These are phyloP conservation scores for Agapanthus africanus DNA, from an alignment of 106 monocot genomes.

Conservation along the genomic window DNA sequence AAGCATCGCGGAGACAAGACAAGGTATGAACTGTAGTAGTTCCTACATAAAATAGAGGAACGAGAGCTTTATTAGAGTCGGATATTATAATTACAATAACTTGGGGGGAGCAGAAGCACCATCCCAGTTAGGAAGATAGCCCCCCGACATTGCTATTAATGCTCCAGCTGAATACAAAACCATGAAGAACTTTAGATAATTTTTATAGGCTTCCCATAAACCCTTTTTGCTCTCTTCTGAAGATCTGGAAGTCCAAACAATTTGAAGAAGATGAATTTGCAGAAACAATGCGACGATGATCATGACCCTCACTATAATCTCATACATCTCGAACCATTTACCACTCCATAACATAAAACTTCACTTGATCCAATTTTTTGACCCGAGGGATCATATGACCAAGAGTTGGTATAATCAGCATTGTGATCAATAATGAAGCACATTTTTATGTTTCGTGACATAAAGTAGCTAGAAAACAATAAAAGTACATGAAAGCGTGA, in stretches of 20 bases:
- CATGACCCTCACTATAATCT: constrained; percentile 61
- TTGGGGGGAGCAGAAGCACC: constrained; percentile 38
- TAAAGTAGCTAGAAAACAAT: constrained; percentile 53
- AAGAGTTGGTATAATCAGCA: constrained; percentile 52
- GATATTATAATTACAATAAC: constrained; percentile 37
- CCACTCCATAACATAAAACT: constrained; percentile 37
- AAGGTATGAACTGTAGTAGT: constrained; percentile 43
- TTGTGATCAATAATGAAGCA: constrained; percentile 59
- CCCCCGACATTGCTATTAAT: constrained; percentile 38
- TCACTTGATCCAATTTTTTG: constrained; percentile 36
- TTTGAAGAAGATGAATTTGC: constrained; percentile 55
- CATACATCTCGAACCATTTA: constrained; percentile 77
- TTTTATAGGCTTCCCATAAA: constrained; percentile 42
- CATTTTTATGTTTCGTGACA: constrained; percentile 36
- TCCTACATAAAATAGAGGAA: constrained; percentile 54
- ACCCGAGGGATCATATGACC: constrained; percentile 55
- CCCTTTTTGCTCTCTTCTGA: constrained; percentile 17
- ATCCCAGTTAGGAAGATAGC: constrained; percentile 32
- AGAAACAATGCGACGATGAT: constrained; percentile 67
- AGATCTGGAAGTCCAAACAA: constrained; percentile 44
- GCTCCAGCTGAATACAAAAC: constrained; percentile 47
- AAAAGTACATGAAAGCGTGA: constrained; percentile 47
- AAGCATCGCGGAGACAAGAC: constrained; percentile 66
- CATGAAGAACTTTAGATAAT: constrained; percentile 30
- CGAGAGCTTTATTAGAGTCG: constrained; percentile 40